These are phyloP conservation scores for Angophora floribunda DNA, from an alignment of 345 rosid genomes.

Conservation along the genomic window DNA sequence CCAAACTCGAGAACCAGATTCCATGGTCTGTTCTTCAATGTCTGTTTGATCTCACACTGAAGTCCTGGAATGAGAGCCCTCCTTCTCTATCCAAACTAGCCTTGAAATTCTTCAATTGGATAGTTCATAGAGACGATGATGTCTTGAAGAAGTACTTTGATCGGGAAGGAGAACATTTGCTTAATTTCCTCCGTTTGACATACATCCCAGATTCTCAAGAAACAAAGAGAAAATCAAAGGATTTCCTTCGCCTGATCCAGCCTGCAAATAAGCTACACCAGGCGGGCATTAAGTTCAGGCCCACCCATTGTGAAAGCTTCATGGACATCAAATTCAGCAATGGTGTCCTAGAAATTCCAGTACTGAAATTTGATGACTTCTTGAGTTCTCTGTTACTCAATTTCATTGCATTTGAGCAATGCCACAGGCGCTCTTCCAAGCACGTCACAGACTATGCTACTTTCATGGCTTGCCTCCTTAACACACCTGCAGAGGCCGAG, in stretches of 20 bases:
- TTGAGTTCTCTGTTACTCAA: conserved; percentile 55
- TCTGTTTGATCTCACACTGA: conserved; percentile 32
- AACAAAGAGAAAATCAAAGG: neutral
- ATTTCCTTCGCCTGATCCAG: conserved; percentile 30
- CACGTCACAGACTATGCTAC: conserved; percentile 67
- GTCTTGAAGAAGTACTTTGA: conserved; percentile 10
- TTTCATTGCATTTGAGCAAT: conserved; percentile 77
- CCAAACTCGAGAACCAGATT: conserved; percentile 4
- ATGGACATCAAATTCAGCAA: conserved; percentile 37
- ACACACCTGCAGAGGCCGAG: conserved; percentile 50
- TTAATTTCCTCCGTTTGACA: conserved; percentile 47
- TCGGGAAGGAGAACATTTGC: conserved; percentile 43
- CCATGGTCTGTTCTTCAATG: conserved; percentile 35
- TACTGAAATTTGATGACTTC: conserved; percentile 55
- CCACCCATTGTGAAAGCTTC: conserved; percentile 22
- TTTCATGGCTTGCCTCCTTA: conserved; percentile 50
- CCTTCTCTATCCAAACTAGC: conserved; percentile 25
- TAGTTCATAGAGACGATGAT: conserved; percentile 19
- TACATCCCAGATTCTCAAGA: conserved; percentile 10
- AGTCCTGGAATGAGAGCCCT: conserved; percentile 3
- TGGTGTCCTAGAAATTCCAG: conserved; percentile 66
- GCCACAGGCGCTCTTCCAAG: conserved; percentile 38
- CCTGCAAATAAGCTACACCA: conserved; percentile 47
- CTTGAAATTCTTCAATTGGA: conserved; percentile 49
- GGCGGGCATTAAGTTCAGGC: conserved; percentile 35